Base-by-base conservation (phyloP, 202 grass and related monocot species). In the Zizania palustris region DNA sequence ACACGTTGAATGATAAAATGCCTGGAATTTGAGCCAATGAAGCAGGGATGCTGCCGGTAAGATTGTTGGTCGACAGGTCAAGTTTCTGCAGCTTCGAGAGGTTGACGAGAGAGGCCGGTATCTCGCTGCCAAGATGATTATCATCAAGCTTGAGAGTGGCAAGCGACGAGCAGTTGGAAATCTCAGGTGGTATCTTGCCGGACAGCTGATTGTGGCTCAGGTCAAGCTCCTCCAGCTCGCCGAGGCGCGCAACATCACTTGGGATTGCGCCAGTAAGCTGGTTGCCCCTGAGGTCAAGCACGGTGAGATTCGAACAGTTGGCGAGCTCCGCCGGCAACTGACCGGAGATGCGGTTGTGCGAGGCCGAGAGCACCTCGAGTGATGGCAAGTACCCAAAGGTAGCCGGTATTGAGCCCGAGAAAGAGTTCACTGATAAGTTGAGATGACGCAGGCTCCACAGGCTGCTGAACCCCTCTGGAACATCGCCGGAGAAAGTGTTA, bases 381-480 rank as follows among this genome's bases (percentile, higher is more conserved):
- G 83, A 99, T 79, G 90, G 89, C 75, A 99, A 70, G 78, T 99
- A 99, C 50, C 96, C 87, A 63, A 89, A 99, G 0, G 96, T 99
- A 2, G 66, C 85, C 1, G 96, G 96, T 51, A 93, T 87, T 15
- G 87, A 67, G 16, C 92, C 96, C 0, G 96, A 79, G 83, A 99
- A 99, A 60, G 83, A 86, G 71, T 99, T 99, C 16, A 38, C 71
- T 0, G 96, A 88, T 12, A 99, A 79, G 12, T 99, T 96, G 42
- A 99, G 96, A 60, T 86, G 73, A 6, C 80, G 67, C 64, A 99
- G 83, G 65, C 96, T 93, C 92, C 92, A 93, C n/a, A 99, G 89
- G 46, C 96, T 99, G 81, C 96, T 99, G 81, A 99, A 96, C 15
- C 96, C 96, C 80, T 95, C 96, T 4, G 92, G 85, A 15, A 99